phyloP scores from a whole-genome alignment of 306 rosid species.

The Vigna reflexopilosa region DNA sequence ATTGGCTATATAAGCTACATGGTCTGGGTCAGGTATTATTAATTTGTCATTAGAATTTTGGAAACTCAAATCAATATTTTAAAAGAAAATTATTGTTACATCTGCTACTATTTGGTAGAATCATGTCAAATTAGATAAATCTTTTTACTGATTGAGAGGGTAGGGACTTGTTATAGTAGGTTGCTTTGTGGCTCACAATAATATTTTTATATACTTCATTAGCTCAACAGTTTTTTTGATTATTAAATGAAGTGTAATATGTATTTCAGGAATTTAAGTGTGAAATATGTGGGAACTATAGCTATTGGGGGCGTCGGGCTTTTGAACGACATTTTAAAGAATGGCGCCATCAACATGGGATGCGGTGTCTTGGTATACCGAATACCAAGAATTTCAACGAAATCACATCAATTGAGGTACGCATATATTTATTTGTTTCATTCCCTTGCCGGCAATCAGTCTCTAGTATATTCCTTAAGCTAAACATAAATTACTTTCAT shows the following conservation, averaged over 20 bases:
- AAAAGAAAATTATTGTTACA: constrained; percentile 20
- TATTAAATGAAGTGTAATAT: constrained; percentile 31
- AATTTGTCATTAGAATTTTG: constrained; percentile 33
- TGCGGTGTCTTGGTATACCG: constrained; percentile 99
- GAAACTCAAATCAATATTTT: constrained; percentile 23
- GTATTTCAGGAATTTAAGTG: constrained; percentile 91
- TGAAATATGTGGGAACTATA: constrained; percentile 98
- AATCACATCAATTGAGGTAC: constrained; percentile 95
- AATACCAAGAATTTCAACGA: constrained; percentile 98
- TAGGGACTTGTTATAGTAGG: constrained; percentile 6
- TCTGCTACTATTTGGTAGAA: constrained; percentile 16
- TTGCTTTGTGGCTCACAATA: constrained; percentile 22
- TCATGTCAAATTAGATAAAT: constrained; percentile 22
- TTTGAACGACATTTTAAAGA: constrained; percentile 97
- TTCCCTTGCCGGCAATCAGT: neutral
- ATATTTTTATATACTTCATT: neutral
- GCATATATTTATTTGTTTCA: constrained; percentile 9
- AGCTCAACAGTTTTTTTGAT: constrained; percentile 36
- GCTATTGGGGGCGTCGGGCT: constrained; percentile 99
- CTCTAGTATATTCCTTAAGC: constrained; percentile 1
- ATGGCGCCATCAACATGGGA: constrained; percentile 99
- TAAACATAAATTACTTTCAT: constrained; percentile 3
- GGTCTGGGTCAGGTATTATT: constrained; percentile 96
- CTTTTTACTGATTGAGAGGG: constrained; percentile 9
- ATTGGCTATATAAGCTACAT: constrained; percentile 97